Base-by-base conservation (phyloP, 495 filamentous ascomycete genomes). In the Hypoxylon fuscum region DNA sequence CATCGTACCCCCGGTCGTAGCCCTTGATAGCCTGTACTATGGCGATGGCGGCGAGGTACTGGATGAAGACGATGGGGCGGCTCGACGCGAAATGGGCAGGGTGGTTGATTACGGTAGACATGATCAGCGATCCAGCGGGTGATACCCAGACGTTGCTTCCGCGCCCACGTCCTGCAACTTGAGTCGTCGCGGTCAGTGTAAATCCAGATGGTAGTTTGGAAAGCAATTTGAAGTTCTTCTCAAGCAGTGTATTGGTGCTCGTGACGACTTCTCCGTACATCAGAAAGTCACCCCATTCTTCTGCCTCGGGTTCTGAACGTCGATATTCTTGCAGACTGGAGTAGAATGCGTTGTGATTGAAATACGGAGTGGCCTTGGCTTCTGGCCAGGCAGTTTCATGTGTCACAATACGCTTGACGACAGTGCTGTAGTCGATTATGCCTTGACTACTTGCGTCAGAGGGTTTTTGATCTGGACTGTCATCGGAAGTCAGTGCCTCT, bases 81-180 rank as follows among this genome's bases (percentile, higher is more conserved):
- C 83, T 83, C 4, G 83, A 74, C 12, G 85, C 85, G 45, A 92
- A 81, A 25, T 86, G 79, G 27, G 90, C 85, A 6, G 88, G 81
- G 75, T 98, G 96, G 29, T 89, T 88, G 41, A 98, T 82, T 14
- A 94, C 85, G 10, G 88, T 91, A 6, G 91, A 96, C 77, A 95
- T 93, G 65, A 97, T 87, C 7, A 98, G 82, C 15, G 86, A 84
- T 0, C 95, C 95, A 1, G 90, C 83, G 2, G 95, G 96, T 0
- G 95, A 92, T 2, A 98, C 87, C 95, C 96, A 98, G 64, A 96
- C 90, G 65, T 98, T 98, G 37, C 81, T 86, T 4, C 96, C 96
- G 1, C 95, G 89, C 15, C 95, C 95, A 37, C 95, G 85, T n/a
- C 91, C 96, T 6, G 92, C 89, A 11, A 97, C 80, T 72, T 98